Base-by-base conservation (phyloP, 345 rosid genomes). In the Eucalyptus polyanthemos region DNA sequence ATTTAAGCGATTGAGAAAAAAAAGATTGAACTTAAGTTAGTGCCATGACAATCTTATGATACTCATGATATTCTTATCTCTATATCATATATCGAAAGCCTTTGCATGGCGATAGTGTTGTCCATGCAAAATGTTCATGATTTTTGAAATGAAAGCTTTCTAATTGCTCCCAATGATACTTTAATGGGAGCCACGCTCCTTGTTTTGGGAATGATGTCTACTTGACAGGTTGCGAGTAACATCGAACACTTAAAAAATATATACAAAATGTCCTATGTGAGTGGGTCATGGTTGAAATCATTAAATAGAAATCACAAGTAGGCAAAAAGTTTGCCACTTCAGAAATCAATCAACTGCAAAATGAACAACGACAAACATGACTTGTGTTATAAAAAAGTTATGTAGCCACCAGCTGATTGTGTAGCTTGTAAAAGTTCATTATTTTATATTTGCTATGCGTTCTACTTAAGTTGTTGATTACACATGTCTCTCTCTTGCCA, bases 11-110 rank as follows among this genome's bases (percentile, higher is more conserved):
- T 65, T n/a, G 0, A 60, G 16, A 60, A 60, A 60, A 27, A 25
- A 12, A 60, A 5, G 1, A 21, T 9, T 6, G 31, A 0, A 12
- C 37, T 65, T 14, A 65, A 65, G 9, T 65, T 0, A n/a, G 76
- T 16, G 19, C 5, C 17, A n/a, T 29, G 0, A 14, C 0, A 65
- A 65, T 29, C 0, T n/a, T 29, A n/a, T 29, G 17, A 29, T 29
- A 65, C 34, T 62, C 0, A 0, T 29, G 72, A 8, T n/a, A 3
- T 29, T 31, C 10, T n/a, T 65, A 14, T 65, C 17, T 15, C 19
- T 29, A 65, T n/a, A 65, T 65, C 76, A 65, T 65, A 14, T 65
- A 14, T 65, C 19, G 1, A 14, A 29, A 65, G 19, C 37, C 37
- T 56, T 29, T 65, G 34, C 19, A 14, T 65, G 76, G 76, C 5